These are phyloP conservation scores for Rubia balearica DNA, from an alignment of 305 asterid genomes.

Conservation along the genomic window DNA sequence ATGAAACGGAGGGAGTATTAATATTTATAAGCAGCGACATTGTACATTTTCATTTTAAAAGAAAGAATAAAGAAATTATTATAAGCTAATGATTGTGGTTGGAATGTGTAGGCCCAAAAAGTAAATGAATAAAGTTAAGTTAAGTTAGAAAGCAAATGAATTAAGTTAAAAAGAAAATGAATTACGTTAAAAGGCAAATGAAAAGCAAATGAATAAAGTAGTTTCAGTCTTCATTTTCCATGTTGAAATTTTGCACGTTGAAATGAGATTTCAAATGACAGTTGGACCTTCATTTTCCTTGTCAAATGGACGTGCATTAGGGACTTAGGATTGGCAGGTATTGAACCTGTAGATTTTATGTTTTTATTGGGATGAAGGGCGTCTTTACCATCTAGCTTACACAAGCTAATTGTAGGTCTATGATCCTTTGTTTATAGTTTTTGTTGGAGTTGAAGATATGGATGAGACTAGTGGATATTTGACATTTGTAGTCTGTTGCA, in stretches of 20 bases:
- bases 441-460: not conserved
- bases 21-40: too few relatives aligned
- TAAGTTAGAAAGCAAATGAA: too few relatives aligned
- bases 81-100: too few relatives aligned
- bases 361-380: not conserved
- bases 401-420: not conserved
- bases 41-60: too few relatives aligned
- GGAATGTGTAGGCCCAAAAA: too few relatives aligned
- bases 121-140: too few relatives aligned
- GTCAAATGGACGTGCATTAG: not conserved
- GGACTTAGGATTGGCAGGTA: not conserved
- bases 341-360: conserved; percentile 5
- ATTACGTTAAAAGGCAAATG: too few relatives aligned
- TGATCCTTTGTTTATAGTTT: not conserved
- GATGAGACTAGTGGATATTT: not conserved
- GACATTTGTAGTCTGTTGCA: not conserved
- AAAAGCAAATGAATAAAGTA: too few relatives aligned
- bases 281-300: not conserved
- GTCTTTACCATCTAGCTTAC: not conserved
- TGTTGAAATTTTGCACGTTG: not conserved
- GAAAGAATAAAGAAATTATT: too few relatives aligned
- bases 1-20: too few relatives aligned
- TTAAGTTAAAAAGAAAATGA: too few relatives aligned
- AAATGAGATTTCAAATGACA: not conserved
- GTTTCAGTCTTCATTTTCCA: too few relatives aligned